Conservation (phyloP, 495 filamentous ascomycete genomes). For the Neurospora sp. region DNA sequence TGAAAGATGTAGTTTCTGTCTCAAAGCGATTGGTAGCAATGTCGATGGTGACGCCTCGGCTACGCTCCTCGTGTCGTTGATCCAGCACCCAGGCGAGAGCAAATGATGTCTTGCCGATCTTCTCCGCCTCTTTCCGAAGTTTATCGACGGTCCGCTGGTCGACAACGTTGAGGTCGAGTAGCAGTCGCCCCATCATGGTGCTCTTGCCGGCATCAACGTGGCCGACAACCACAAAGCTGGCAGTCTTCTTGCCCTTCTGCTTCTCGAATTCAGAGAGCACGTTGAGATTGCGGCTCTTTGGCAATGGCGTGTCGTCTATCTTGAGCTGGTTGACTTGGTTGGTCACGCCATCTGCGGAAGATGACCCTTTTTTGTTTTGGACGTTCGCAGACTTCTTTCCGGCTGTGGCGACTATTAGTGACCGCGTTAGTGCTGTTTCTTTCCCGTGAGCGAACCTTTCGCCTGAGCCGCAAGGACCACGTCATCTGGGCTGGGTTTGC, state of each 20-base stretch:
- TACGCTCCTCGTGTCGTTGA: slow-evolving; percentile 77
- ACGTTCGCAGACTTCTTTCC: slow-evolving; percentile 32
- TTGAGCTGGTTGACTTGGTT: slow-evolving; percentile 49
- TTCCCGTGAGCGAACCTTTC: slow-evolving; percentile 65
- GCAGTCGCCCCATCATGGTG: slow-evolving; percentile 90
- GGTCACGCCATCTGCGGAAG: slow-evolving; percentile 23
- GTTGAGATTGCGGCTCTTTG: slow-evolving; percentile 79
- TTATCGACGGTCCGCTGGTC: slow-evolving; percentile 80
- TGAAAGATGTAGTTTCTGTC: slow-evolving; percentile 76
- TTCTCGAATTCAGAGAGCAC: slow-evolving; percentile 75
- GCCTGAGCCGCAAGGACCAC: slow-evolving; percentile 76
- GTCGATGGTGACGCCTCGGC: slow-evolving; percentile 90
- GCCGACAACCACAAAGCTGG: slow-evolving; percentile 94
- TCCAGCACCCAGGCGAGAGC: slow-evolving; percentile 95
- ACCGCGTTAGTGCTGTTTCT: slow-evolving; percentile 27
- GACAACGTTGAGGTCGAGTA: slow-evolving; percentile 80
- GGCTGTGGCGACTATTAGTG: slow-evolving; percentile 34
- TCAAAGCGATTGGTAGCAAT: slow-evolving; percentile 91
- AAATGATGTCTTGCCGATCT: slow-evolving; percentile 90
- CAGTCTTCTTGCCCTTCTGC: slow-evolving; percentile 63
- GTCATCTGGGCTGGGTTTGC: slow-evolving; percentile 91
- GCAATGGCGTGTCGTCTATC: slow-evolving; percentile 58
- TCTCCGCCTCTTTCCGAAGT: slow-evolving; percentile 79
- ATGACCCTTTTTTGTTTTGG: slow-evolving; percentile 25
- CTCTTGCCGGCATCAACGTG: slow-evolving; percentile 98